Evolutionary conservation across 306 rosid species (phyloP), one percentile per base, ranked within the genome.

Genomic region (Cercis canadensis): DNA sequence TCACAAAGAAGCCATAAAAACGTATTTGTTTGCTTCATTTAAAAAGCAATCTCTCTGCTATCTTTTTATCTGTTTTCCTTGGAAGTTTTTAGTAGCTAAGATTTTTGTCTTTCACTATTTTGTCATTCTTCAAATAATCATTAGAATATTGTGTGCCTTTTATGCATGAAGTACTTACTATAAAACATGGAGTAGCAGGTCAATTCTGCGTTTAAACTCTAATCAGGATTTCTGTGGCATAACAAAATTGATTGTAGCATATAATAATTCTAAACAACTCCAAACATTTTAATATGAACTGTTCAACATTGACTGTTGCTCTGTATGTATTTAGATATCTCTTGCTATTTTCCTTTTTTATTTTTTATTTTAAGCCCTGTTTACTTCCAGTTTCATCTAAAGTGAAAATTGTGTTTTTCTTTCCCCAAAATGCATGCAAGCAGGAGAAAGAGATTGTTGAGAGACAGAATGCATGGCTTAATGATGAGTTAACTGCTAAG

Each of bases 381-480:
- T 19, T 41, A 9, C 47, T 67, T 41, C 32, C 45, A 24, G 57
- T 52, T 78, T 62, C 59, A 62, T 76, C 24, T 62, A n/a, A 57
- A 78, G 73, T 59, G 18, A 52, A 57, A 59, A 7, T 67, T 54
- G 37, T 40, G 50, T 52, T 74, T 54, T 69, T 12, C 60, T 70
- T 34, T 75, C 56, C 12, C 34, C 11, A 17, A 52, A 49, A 40
- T 60, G 43, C 16, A 39, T 46, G 60, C 71, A 64, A 71, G 52
- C 92, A 94, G 99, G 99, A 94, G 87, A 94, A 94, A 72, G 97
- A 91, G 76, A 92, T 94, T 54, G 63, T 87, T 41, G 88, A 94
- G 85, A 89, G 86, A 79, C 98, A 94, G 67, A 94, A 86, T 72
- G 75, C 68, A 16, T 94, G 92, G 96, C 92, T 94, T 69, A 86